Evolutionary conservation across 345 rosid genomes (phyloP).

Genomic region (Pugionium cornutum): DNA sequence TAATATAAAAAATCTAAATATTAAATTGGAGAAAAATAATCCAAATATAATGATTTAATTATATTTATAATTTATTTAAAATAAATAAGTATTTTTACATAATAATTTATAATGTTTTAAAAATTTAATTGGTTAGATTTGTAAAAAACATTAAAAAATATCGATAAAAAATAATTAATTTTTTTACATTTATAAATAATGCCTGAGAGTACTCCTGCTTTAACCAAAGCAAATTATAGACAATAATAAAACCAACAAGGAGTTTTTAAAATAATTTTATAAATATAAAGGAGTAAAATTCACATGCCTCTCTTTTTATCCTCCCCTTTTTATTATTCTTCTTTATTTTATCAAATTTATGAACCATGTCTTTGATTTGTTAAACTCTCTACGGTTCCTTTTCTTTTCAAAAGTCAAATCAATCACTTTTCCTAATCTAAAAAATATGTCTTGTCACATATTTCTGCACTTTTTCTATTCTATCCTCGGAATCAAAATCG

Average conservation of each 20-base stretch:
- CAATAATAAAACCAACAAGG: neutral
- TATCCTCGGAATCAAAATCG: slow-evolving; percentile 15
- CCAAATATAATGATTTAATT: too few species aligned
- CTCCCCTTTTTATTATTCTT: neutral
- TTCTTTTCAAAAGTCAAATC: slow-evolving; percentile 29
- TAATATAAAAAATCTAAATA: too few species aligned
- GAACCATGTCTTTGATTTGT: slow-evolving; percentile 21
- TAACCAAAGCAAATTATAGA: neutral
- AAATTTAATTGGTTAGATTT: too few species aligned
- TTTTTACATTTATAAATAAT: too few species aligned
- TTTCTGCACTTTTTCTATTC: slow-evolving; percentile 1
- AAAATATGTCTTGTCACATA: slow-evolving; percentile 10
- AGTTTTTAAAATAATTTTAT: neutral
- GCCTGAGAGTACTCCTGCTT: too few species aligned
- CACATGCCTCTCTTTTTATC: neutral
- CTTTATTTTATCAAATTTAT: neutral
- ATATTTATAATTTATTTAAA: too few species aligned
- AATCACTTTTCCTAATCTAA: neutral
- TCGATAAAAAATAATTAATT: too few species aligned
- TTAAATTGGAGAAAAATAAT: too few species aligned
- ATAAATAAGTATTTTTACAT: too few species aligned
- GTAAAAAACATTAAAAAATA: too few species aligned
- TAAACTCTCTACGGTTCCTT: slow-evolving; percentile 19
- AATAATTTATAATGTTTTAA: too few species aligned
- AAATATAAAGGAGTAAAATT: slow-evolving; percentile 16